Evolutionary conservation across 2,329 filamentous ascomycete genomes (phyloP).

Genomic region (Penicillium thymicola): DNA sequence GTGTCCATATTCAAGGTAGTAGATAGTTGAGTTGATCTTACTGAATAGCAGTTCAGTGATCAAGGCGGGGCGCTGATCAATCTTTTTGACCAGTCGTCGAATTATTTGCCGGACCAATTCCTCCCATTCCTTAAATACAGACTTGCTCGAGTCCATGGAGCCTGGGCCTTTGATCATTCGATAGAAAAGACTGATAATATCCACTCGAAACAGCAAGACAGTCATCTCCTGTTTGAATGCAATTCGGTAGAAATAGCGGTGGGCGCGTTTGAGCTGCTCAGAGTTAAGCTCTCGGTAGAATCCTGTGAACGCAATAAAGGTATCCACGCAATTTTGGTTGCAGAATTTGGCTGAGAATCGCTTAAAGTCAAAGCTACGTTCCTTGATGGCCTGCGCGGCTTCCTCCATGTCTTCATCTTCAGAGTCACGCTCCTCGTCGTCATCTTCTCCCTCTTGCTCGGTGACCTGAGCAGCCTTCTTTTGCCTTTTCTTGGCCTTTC

Average conservation of each 20-base stretch:
- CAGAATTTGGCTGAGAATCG: conserved; percentile 78
- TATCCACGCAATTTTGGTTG: conserved; percentile 80
- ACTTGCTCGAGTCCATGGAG: conserved; percentile 63
- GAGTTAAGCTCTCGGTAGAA: conserved; percentile 78
- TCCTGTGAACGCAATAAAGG: conserved; percentile 74
- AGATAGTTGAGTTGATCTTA: conserved; percentile 77
- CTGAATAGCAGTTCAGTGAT: conserved; percentile 92
- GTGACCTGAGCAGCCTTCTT: conserved; percentile 41
- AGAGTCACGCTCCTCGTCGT: conserved; percentile 56
- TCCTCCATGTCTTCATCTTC: conserved; percentile 71
- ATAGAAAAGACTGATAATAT: conserved; percentile 84
- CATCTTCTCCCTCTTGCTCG: conserved; percentile 52
- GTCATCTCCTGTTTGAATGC: conserved; percentile 93
- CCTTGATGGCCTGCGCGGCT: conserved; percentile 68
- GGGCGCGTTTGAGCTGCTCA: conserved; percentile 81
- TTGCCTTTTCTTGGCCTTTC: conserved; percentile 69
- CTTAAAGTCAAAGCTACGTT: conserved; percentile 91
- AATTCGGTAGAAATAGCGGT: conserved; percentile 89
- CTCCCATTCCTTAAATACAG: conserved; percentile 84
- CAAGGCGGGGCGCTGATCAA: conserved; percentile 79
- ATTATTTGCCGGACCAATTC: conserved; percentile 82
- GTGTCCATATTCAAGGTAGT: conserved; percentile 86
- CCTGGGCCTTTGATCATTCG: conserved; percentile 88
- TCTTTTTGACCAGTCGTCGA: conserved; percentile 75
- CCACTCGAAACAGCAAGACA: conserved; percentile 83